A percentile compares a stretch with the other conserved stretches of the same genome.
Evolutionary conservation across 2,329 filamentous ascomycete species (phyloP).

Genomic region (Chaetomium sp.): DNA sequence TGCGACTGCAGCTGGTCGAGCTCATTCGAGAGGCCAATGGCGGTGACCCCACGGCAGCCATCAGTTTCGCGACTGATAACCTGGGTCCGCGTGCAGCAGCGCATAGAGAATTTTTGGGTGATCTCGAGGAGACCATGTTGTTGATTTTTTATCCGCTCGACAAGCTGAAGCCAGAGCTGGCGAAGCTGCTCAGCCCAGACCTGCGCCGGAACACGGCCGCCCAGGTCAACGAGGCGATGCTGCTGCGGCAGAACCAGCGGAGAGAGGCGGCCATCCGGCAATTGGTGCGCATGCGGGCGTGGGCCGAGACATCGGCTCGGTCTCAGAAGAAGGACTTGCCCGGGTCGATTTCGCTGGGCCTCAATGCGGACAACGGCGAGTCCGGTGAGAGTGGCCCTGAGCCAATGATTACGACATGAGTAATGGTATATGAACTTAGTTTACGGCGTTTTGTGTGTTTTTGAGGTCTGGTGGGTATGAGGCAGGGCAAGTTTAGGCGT

Average conservation of each 20-base stretch:
- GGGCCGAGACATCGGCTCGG: conserved; percentile 71
- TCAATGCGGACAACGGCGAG: conserved; percentile 43
- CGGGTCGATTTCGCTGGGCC: conserved; percentile 45
- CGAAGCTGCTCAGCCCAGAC: conserved; percentile 74
- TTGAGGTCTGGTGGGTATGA: neutral
- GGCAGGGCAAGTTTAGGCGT: conserved; percentile 18
- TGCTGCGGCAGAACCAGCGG: conserved; percentile 70
- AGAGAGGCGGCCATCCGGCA: conserved; percentile 81
- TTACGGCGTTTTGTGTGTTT: conserved; percentile 17
- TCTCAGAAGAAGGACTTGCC: conserved; percentile 48
- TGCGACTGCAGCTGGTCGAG: conserved; percentile 91
- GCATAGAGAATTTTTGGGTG: conserved; percentile 77
- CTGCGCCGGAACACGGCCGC: conserved; percentile 83
- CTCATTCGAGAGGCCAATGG: conserved; percentile 78
- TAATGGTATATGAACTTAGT: conserved; percentile 25
- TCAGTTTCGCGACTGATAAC: conserved; percentile 85
- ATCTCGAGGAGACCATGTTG: conserved; percentile 90
- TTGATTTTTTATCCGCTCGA: conserved; percentile 87
- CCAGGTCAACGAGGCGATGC: conserved; percentile 84
- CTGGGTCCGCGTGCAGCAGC: conserved; percentile 84
- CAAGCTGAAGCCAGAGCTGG: conserved; percentile 73
- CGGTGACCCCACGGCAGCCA: conserved; percentile 74
- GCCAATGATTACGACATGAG: conserved; percentile 56
- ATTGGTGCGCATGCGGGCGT: conserved; percentile 78
- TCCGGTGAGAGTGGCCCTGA: conserved; percentile 49